Base-by-base conservation (phyloP, 1,139 yeast species). In the Yamadazyma aaseri region DNA sequence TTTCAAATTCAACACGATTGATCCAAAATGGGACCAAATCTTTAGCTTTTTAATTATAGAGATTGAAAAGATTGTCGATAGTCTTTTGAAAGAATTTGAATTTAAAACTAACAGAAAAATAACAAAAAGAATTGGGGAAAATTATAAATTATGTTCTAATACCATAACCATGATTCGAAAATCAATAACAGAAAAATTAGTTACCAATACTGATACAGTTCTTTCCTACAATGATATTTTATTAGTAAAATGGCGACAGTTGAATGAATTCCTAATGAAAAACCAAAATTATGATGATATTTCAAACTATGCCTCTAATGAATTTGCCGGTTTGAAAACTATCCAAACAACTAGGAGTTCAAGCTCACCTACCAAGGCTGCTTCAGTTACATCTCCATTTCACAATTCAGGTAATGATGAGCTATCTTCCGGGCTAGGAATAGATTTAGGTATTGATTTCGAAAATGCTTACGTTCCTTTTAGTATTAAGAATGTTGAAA, bases 1-100 rank as follows among this genome's bases (percentile, higher is more conserved):
- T 4, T 56, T 80, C 37, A 73, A 73, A 46, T 45, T 45, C 6
- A 77, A 73, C 29, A 47, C 73, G 12, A 65, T 81, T 1, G 80
- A 76, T 38, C 60, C 63, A 21, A 69, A 76, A 45, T 81, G 87
- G 89, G 59, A 66, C 39, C 65, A 67, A 17, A 58, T 79, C 1
- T 78, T 77, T 42, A 56, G 53, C 10, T 69, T 62, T 39, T 50
- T 79, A 33, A 58, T 69, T 29, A 54, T 55, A 4, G 76, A 75
- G 41, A 51, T 72, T 6, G 51, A 53, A 3, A 46, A 44, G 2
- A 64, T 65, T 28, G 56, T 63, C 34, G 45, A 47, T 13, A 20
- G 20, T 9, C 43, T 61, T 22, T 47, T 66, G 11, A 54, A 60
- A 23, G 56, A 53, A 12, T 56, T 67, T 22, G 31, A 36, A 7